Evolutionary conservation across 2,329 filamentous ascomycete genomes (phyloP), one percentile per base, ranked within the genome.

Genomic region (Fusarium hainanense): DNA sequence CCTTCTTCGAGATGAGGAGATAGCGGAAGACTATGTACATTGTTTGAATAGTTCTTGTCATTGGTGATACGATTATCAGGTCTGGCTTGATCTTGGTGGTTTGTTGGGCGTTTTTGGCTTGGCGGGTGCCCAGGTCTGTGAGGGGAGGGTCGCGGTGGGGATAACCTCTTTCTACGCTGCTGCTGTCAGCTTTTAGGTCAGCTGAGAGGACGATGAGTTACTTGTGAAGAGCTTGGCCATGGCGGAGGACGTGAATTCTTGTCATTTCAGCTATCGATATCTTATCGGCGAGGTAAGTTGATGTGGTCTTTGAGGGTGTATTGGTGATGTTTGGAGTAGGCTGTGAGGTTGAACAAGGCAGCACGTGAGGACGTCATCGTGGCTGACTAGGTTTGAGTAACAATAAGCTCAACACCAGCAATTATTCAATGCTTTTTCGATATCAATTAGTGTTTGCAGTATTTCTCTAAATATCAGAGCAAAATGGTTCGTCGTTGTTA

Each of bases 41-140:
- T 2, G 70, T 74, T 23, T 74, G 70, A 3, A 74, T 62, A 2
- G 72, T 73, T 14, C 72, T 62, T 1, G 70, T 54, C 66, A 67
- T 70, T 4, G 67, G 67, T 0, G 67, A 70, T 9, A 68, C 67
- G 4, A 70, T 34, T 3, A 70, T 70, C 2, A 70, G 4, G 3
- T 70, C 58, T 5, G 67, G 63, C 28, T 64, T 34, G 2, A 54
- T 21, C 14, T 20, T n/a, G 3, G 58, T 13, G 3, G 28, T 46
- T 20, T 46, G 61, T 14, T 52, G 52, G 21, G 68, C 50, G 2
- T 16, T 21, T 16, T 20, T 52, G 11, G 67, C 67, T 51, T 70
- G 67, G 11, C 49, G 54, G 3, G 28, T 41, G 2, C 67, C 67
- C 2, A 70, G 20, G 5, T 68, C 63, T 54, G 67, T 70, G 13